Evolutionary conservation across 495 filamentous ascomycete genomes (phyloP), one percentile per base, ranked within the genome.

Genomic region (Tuber calosporum): DNA sequence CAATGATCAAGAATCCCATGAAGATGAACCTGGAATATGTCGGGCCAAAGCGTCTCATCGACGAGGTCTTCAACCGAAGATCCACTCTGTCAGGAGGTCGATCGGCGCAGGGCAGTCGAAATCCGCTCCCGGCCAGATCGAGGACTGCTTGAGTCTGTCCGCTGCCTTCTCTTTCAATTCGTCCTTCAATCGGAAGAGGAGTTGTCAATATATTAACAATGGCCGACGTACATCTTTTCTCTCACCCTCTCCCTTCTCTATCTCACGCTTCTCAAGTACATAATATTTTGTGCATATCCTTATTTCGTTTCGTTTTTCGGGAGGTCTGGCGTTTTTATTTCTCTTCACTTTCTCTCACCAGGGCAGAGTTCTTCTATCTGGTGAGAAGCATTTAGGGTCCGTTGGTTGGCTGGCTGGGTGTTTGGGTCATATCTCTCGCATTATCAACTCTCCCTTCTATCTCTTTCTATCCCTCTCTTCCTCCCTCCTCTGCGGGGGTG

Each of bases 21-120:
- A 87, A 88, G 58, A 85, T 87, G 82, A 86, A 87, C 73, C 83
- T 92, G 75, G 91, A 91, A 73, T 86, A 89, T 73, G 84, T 91
- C 76, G 89, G 87, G 73, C 90, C 92, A 20, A 89, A 87, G 76
- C 86, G 89, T 73, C 85, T 96, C 79, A 90, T 95, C 79, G 89
- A 92, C 84, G 90, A 93, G 75, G 86, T 94, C 67, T 91, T 96
- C 81, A 85, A 90, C 79, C 91, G 90, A 72, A 83, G 85, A 84
- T 76, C 85, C 80, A 71, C 79, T 80, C 43, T 81, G 40, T 72
- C 71, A 38, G 70, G 79, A 70, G 80, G 79, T 67, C 71, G 83
- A 84, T 71, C 81, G 81, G 45, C 74, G 78, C 45, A 81, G 79
- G 73, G 68, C 78, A 36, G 67, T 85, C 86, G 42, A 78, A 84